A percentile compares a stretch with the other conserved stretches of the same genome.
Evolutionary conservation across 345 rosid genomes (phyloP).

Genomic region (Alliaria petiolata): DNA sequence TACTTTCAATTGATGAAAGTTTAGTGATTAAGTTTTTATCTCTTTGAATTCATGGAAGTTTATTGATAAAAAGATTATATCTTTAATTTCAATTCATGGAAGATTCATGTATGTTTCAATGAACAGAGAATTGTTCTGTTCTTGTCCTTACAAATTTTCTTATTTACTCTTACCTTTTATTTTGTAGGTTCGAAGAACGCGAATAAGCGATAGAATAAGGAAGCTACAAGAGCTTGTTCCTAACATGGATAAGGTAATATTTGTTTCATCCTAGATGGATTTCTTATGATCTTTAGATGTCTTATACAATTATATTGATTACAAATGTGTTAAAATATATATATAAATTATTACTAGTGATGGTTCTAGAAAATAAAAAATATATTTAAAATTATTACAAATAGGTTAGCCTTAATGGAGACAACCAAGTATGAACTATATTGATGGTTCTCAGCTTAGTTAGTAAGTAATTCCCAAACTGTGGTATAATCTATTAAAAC

Average conservation of each 20-base stretch:
- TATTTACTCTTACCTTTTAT: neutral
- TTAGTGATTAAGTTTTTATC: neutral
- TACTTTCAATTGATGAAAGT: neutral
- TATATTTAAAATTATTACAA: no score
- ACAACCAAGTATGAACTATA: neutral
- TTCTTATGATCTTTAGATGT: neutral
- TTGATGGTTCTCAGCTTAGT: neutral
- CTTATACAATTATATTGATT: neutral
- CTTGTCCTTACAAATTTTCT: neutral
- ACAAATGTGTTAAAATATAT: neutral
- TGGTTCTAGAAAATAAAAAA: no score
- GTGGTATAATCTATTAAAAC: neutral
- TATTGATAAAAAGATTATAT: neutral
- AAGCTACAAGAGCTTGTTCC: conserved; percentile 86
- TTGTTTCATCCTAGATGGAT: neutral
- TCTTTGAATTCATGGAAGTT: neutral
- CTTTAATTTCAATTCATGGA: neutral
- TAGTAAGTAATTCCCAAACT: neutral
- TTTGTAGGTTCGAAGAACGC: conserved; percentile 65
- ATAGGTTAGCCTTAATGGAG: neutral
- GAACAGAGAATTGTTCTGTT: neutral
- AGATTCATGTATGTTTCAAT: neutral
- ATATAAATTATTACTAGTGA: neutral
- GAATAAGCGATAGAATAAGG: conserved; percentile 45
- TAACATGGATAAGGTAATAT: conserved; percentile 74